Evolutionary conservation across 140 eudicot genomes (phyloP).

Genomic region (Ambrosia hybrid): DNA sequence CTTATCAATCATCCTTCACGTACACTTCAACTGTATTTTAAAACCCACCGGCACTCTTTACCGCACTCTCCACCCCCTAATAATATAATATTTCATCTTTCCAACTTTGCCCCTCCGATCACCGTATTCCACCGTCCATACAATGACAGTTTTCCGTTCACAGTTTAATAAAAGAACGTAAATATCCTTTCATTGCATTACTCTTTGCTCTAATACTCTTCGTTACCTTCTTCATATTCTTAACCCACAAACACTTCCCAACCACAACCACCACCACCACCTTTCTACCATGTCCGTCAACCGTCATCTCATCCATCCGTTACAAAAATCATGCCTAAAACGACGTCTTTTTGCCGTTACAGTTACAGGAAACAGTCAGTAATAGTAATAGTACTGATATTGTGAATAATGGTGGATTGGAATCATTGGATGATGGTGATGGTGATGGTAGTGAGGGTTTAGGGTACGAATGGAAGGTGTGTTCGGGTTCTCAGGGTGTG

Average conservation of each 20-base stretch:
- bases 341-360: no score
- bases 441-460: constrained; percentile 4
- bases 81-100: no score
- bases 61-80: constrained; percentile 32
- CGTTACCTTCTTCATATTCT: constrained; percentile 51
- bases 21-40: constrained; percentile 33
- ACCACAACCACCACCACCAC: constrained; percentile 30
- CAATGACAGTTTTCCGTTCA: constrained; percentile 54
- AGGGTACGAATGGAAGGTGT: constrained; percentile 50
- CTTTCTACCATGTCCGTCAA: constrained; percentile 26
- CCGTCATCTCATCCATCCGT: background rate
- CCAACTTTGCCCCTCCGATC: background rate
- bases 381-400: background rate
- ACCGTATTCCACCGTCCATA: constrained; percentile 12
- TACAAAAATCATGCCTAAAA: background rate
- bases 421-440: constrained; percentile 14
- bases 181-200: constrained; percentile 69
- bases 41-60: constrained; percentile 23
- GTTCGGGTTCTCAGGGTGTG: constrained; percentile 49
- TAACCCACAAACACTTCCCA: no score
- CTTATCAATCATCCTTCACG: constrained; percentile 2
- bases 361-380: background rate
- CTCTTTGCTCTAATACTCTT: constrained; percentile 56
- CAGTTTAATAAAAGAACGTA: constrained; percentile 48
- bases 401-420: background rate